phyloP scores from a whole-genome alignment of 441 rosid genomes.

The Mallotus japonicus region DNA sequence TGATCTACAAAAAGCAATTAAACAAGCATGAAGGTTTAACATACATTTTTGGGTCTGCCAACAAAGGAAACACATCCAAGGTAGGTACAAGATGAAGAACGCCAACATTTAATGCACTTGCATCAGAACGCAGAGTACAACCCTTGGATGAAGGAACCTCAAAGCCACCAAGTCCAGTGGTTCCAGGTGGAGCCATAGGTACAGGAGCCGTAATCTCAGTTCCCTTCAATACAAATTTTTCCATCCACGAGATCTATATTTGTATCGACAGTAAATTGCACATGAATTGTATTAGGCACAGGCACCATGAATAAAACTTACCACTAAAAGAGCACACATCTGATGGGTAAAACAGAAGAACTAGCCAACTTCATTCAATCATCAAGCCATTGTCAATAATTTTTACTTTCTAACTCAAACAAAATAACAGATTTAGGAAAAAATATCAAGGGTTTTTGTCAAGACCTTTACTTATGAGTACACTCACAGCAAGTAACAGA shows the following conservation, averaged over 20 bases:
- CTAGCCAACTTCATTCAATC: background rate
- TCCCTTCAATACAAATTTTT: slow-evolving; percentile 89
- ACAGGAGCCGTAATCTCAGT: slow-evolving; percentile 98
- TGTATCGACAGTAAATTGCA: slow-evolving; percentile 17
- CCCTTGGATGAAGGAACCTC: slow-evolving; percentile 98
- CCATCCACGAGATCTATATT: slow-evolving; percentile 98
- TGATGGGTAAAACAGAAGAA: slow-evolving; percentile 5
- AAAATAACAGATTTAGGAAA: background rate
- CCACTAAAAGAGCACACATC: slow-evolving; percentile 4
- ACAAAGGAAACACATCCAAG: slow-evolving; percentile 84
- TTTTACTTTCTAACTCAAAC: background rate
- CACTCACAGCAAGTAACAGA: background rate
- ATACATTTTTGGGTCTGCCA: slow-evolving; percentile 82
- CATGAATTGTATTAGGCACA: slow-evolving; percentile 12
- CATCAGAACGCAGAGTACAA: slow-evolving; percentile 84
- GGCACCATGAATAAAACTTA: slow-evolving; percentile 1
- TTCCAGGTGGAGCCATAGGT: slow-evolving; percentile 89
- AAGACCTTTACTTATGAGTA: background rate
- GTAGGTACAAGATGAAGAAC: slow-evolving; percentile 98
- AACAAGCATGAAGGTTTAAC: slow-evolving; percentile 29
- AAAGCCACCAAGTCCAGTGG: slow-evolving; percentile 99
- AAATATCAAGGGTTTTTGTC: background rate
- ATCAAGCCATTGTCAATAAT: background rate
- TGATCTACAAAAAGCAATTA: background rate
- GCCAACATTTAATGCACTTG: slow-evolving; percentile 90